A percentile compares a stretch with the other conserved stretches of the same genome.
Evolutionary conservation across 495 filamentous ascomycete genomes (phyloP).

Genomic region (Penicillium longicatenatum): DNA sequence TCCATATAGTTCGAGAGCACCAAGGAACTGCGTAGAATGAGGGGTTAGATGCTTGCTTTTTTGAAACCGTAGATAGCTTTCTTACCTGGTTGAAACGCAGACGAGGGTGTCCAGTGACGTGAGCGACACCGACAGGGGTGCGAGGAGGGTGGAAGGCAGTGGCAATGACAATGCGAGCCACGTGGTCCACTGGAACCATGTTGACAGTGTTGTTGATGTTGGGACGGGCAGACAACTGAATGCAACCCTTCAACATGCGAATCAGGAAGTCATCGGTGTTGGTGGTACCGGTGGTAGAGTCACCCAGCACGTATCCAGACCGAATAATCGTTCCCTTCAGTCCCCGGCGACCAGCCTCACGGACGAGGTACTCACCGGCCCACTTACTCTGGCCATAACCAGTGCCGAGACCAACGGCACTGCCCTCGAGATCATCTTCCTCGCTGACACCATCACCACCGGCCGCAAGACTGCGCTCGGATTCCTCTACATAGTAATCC

Average conservation of each 20-base stretch:
- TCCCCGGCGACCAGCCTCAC: slow-evolving; percentile 77
- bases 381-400: slow-evolving; percentile 95
- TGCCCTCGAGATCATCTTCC: slow-evolving; percentile 66
- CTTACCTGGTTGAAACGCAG: slow-evolving; percentile 67
- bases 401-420: slow-evolving; percentile 65
- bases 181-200: slow-evolving; percentile 84
- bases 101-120: slow-evolving; percentile 80
- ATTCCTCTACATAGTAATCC: slow-evolving; percentile 74
- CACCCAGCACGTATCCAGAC: slow-evolving; percentile 79
- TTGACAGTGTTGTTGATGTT: slow-evolving; percentile 88
- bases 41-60: not conserved
- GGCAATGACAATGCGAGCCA: slow-evolving; percentile 76
- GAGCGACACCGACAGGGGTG: slow-evolving; percentile 60
- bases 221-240: slow-evolving; percentile 74
- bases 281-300: slow-evolving; percentile 40
- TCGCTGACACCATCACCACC: slow-evolving; percentile 61
- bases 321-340: slow-evolving; percentile 75
- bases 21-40: slow-evolving; percentile 53
- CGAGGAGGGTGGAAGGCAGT: slow-evolving; percentile 61
- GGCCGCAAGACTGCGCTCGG: slow-evolving; percentile 55
- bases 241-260: slow-evolving; percentile 84
- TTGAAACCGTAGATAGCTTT: not conserved
- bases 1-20: slow-evolving; percentile 71
- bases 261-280: slow-evolving; percentile 94
- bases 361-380: slow-evolving; percentile 77